Base-by-base conservation (phyloP, 2,329 filamentous ascomycete species). In the Plectosphaerella plurivora region DNA sequence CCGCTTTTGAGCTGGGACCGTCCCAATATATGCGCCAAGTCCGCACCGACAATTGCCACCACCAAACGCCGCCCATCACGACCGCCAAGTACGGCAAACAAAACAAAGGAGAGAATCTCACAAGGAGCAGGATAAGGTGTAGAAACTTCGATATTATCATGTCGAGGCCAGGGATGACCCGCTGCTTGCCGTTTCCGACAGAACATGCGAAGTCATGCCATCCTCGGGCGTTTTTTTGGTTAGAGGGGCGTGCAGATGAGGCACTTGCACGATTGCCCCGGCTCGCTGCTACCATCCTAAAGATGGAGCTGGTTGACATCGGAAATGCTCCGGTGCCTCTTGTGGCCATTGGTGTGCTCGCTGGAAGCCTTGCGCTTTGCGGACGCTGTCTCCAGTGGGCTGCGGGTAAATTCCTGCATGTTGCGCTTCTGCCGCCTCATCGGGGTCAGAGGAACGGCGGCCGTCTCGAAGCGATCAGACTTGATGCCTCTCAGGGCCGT, bases 371-470 rank as follows among this genome's bases (percentile, higher is more conserved):
- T 84, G 55, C 81, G 75, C 68, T 83, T 84, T 51, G 77, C 72
- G 25, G 75, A 73, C 24, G 71, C 57, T 3, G 68, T 64, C 25
- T 77, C 74, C 10, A 81, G 69, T 18, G 79, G 78, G 60, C 78
- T 82, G 55, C 75, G 75, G 37, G 71, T 63, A 36, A 72, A 58
- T 52, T 77, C 74, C 49, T 72, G 66, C 61, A 71, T 63, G 41
- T 69, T 66, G 52, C 70, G 73, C 68, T 80, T 83, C 42, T 79
- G 78, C 55, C 83, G 81, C 49, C 86, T 79, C 47, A 82, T 73
- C 2, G 86, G 86, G 4, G 86, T 88, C 55, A 89, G 79, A n/a
- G 86, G 85, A 3, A 82, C 78, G 39, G 82, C 82, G 39, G 84
- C 85, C 35, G 83, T 84, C 53, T 79, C 78, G 57, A 88, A 79